Conservation (phyloP, 352 stramenopile species). For the Phytopythium aichiense region DNA sequence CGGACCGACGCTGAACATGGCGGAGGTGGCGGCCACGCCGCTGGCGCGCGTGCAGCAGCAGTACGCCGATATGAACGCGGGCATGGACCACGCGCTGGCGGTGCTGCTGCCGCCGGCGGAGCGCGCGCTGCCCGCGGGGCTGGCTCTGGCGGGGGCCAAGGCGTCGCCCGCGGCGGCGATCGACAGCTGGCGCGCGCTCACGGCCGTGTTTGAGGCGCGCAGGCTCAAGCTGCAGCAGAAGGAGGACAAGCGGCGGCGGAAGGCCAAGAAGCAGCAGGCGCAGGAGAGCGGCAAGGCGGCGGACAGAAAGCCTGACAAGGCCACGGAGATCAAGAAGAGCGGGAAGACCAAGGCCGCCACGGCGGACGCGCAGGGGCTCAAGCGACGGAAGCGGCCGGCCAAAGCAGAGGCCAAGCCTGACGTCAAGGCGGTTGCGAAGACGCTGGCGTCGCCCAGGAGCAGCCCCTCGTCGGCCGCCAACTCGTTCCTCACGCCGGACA, state of each 20-base stretch:
- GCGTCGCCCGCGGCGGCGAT: constrained; percentile 8
- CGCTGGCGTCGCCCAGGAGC: constrained; percentile 14
- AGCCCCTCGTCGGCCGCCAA: neutral
- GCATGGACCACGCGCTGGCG: constrained; percentile 48
- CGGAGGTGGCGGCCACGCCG: neutral
- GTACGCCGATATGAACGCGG: constrained; percentile 38
- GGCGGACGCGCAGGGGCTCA: constrained; percentile 2
- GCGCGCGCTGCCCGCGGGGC: constrained; percentile 15
- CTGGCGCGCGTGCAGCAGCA: constrained; percentile 20
- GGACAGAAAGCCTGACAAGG: neutral
- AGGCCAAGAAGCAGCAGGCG: constrained; percentile 14
- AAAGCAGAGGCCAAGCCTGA: constrained; percentile 10
- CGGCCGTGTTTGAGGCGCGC: constrained; percentile 15
- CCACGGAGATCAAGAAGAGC: neutral
- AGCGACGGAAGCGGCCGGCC: constrained; percentile 13
- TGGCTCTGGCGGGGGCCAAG: constrained; percentile 1
- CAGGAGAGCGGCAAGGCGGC: constrained; percentile 11
- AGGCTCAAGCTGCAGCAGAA: constrained; percentile 20
- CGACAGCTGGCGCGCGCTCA: constrained; percentile 15
- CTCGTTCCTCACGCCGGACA: constrained; percentile 5
- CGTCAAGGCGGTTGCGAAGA: constrained; percentile 4
- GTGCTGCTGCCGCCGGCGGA: constrained; percentile 20
- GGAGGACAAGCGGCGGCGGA: constrained; percentile 6
- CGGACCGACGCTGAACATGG: neutral
- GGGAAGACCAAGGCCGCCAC: constrained; percentile 7